Evolutionary conservation across 176 grass and related monocot genomes (phyloP).

Genomic region (Aegilops speltoides): DNA sequence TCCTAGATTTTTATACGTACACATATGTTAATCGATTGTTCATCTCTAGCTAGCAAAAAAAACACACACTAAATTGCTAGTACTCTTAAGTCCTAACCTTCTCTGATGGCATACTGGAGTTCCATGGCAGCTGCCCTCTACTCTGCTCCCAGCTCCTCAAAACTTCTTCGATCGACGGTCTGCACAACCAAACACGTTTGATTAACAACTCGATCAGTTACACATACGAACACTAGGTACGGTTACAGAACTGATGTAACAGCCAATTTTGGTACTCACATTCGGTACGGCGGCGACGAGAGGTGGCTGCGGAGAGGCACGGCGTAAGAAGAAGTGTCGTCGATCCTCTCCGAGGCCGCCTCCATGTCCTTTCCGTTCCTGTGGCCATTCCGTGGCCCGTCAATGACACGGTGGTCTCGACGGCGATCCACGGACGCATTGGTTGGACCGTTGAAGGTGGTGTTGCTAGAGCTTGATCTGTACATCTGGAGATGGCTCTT

Average conservation of each 20-base stretch:
- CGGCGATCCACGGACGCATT: neutral
- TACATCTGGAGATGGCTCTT: slow-evolving; percentile 99
- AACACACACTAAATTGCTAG: neutral
- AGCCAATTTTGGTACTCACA: slow-evolving; percentile 2
- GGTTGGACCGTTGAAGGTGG: neutral
- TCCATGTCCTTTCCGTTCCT: neutral
- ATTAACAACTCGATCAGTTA: neutral
- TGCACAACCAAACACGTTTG: neutral
- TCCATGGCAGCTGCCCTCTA: slow-evolving; percentile 23
- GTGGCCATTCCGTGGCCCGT: neutral
- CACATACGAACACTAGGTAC: neutral
- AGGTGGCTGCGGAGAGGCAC: neutral
- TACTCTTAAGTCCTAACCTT: too few relatives aligned
- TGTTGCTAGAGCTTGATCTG: slow-evolving; percentile 48
- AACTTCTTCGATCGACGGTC: slow-evolving; percentile 31
- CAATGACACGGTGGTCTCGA: neutral
- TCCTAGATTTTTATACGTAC: neutral
- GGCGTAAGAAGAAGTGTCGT: neutral
- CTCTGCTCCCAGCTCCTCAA: slow-evolving; percentile 45
- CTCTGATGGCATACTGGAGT: slow-evolving; percentile 11
- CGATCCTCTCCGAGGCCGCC: neutral
- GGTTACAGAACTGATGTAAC: neutral
- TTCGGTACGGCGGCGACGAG: neutral
- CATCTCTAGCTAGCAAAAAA: neutral
- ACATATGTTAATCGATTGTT: neutral